A percentile compares a stretch with the other conserved stretches of the same genome.
These are phyloP conservation scores for Dactylellina parvicollis DNA, from an alignment of 2,329 filamentous ascomycete species.

Conservation along the genomic window DNA sequence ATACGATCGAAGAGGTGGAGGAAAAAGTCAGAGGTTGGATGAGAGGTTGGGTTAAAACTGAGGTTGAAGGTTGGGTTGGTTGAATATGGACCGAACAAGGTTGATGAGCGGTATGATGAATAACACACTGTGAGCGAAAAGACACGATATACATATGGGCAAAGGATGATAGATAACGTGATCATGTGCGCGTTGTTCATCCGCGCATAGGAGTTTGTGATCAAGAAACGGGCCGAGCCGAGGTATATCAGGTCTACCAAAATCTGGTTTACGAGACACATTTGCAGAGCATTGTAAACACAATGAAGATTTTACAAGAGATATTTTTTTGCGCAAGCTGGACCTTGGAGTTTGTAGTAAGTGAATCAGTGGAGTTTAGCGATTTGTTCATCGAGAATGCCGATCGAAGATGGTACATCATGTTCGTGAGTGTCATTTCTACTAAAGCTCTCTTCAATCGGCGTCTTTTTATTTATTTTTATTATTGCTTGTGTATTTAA, in stretches of 20 bases:
- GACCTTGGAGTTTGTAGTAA: conserved; percentile 29
- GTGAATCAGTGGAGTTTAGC: background rate
- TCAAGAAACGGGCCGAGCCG: background rate
- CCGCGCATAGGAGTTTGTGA: too few relatives aligned
- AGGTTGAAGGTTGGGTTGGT: conserved; percentile 43
- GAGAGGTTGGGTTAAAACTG: conserved; percentile 40
- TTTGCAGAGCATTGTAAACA: background rate
- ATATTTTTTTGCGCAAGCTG: conserved; percentile 33
- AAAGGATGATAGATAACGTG: too few relatives aligned
- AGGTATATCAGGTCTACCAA: background rate
- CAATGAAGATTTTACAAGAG: background rate
- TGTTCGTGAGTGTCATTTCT: background rate
- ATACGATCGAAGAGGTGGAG: conserved; percentile 31
- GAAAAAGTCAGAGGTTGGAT: conserved; percentile 50
- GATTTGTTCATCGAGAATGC: background rate
- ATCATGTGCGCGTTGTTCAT: too few relatives aligned
- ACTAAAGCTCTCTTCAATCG: background rate
- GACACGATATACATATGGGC: too few relatives aligned
- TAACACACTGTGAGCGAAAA: background rate
- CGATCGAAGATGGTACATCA: background rate
- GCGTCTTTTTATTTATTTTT: conserved; percentile 1
- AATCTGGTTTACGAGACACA: conserved; percentile 51
- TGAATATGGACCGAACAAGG: conserved; percentile 1
- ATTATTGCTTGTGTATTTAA: background rate
- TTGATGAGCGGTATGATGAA: conserved; percentile 13